Conservation (phyloP, 495 filamentous ascomycete genomes). For the Penicillium antarcticum region DNA sequence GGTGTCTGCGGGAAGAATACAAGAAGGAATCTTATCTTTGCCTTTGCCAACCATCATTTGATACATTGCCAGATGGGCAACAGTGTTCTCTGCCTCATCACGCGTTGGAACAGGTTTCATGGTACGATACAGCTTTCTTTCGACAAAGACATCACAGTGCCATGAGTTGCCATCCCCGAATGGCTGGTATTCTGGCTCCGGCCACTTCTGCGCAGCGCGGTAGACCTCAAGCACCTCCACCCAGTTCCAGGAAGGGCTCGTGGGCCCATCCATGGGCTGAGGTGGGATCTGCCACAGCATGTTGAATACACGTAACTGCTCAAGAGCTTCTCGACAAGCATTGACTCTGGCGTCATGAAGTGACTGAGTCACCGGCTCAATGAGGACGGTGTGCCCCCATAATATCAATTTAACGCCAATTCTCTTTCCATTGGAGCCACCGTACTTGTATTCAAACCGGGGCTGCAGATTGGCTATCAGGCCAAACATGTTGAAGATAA, state of each 20-base stretch:
- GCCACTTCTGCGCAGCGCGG: constrained; percentile 14
- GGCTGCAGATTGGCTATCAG: constrained; percentile 24
- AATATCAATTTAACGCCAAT: constrained; percentile 29
- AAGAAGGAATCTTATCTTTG: neutral
- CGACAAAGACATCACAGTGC: constrained; percentile 25
- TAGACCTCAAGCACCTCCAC: constrained; percentile 22
- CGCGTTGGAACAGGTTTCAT: constrained; percentile 3
- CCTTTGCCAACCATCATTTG: constrained; percentile 13
- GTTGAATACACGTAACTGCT: constrained; percentile 15
- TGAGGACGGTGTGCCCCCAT: constrained; percentile 31
- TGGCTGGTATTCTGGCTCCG: constrained; percentile 19
- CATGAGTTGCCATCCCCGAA: constrained; percentile 11
- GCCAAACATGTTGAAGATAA: constrained; percentile 29
- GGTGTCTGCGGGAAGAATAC: neutral
- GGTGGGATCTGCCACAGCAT: constrained; percentile 27
- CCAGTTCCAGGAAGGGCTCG: constrained; percentile 28
- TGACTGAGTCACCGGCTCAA: constrained; percentile 1
- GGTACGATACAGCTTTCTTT: constrained; percentile 8
- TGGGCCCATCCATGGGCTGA: constrained; percentile 13
- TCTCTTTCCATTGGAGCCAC: neutral
- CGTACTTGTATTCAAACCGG: constrained; percentile 21
- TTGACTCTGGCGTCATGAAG: constrained; percentile 19
- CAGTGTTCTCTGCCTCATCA: constrained; percentile 22
- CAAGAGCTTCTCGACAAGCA: constrained; percentile 26
- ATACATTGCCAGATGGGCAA: constrained; percentile 28